Percentiles rank a stretch among this genome's conserved stretches.
Conservation (phyloP, 2,329 filamentous ascomycete genomes). For the Pseudopyrenochaeta lycopersici region DNA sequence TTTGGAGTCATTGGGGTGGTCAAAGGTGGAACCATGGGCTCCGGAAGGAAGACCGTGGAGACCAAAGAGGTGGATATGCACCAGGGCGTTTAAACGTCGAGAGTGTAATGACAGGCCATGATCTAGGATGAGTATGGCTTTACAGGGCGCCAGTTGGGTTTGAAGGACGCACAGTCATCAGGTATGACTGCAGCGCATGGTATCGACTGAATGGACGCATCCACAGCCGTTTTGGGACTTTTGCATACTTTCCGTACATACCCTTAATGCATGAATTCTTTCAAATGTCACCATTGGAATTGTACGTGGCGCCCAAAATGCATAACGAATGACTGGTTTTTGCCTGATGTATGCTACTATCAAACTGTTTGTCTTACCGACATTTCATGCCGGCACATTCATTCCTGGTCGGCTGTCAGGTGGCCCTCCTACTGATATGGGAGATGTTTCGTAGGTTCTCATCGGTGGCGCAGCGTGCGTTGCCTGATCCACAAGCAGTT, state of each 20-base stretch:
- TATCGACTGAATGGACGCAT: neutral
- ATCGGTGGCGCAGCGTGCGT: neutral
- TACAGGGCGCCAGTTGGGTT: neutral
- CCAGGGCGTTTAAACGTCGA: slow-evolving; percentile 47
- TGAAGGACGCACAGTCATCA: slow-evolving; percentile 20
- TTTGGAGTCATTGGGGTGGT: slow-evolving; percentile 45
- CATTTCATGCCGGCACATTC: too few species aligned
- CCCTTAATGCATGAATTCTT: neutral
- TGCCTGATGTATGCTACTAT: too few species aligned
- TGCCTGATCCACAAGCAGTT: slow-evolving; percentile 1
- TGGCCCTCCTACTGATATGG: neutral
- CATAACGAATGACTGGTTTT: neutral
- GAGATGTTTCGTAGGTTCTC: slow-evolving; percentile 7
- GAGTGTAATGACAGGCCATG: neutral
- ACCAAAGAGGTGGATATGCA: slow-evolving; percentile 49
- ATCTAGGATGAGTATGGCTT: neutral
- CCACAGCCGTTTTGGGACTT: neutral
- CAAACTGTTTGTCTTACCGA: too few species aligned
- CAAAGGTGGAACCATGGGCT: slow-evolving; percentile 14
- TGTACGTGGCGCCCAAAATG: neutral
- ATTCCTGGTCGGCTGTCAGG: neutral
- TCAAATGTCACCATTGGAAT: neutral
- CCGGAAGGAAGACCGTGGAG: slow-evolving; percentile 20
- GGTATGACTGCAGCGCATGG: slow-evolving; percentile 26
- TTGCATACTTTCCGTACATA: slow-evolving; percentile 2